Evolutionary conservation across 2,329 filamentous ascomycete genomes (phyloP), one percentile per base, ranked within the genome.

Genomic region (Cercospora nicotianae): DNA sequence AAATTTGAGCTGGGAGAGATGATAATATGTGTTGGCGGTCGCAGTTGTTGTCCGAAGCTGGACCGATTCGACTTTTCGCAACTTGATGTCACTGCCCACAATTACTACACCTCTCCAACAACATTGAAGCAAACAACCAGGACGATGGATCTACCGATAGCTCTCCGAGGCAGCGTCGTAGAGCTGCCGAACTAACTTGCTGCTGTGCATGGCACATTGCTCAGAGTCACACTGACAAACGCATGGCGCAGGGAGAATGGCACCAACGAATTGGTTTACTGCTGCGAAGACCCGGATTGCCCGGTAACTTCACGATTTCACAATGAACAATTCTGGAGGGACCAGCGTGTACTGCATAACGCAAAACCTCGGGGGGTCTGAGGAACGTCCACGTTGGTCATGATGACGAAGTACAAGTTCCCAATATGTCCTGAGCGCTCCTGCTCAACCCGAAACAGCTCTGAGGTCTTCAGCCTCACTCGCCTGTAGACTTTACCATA

Each of bases 401-500:
- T 39, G 36, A 48, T 51, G 60, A 51, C 45, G 60, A 30, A 30
- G 39, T 13, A 62, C 39, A 62, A 62, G 23, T 51, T 51, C 42
- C 60, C 60, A 26, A 62, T 62, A 26, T 18, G 39, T 62, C 8
- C 23, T 48, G 39, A n/a, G 23, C 18, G n/a, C 39, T 18, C 39
- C 45, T 63, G 18, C 23, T 30, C 18, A 13, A 12, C n/a, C 31
- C 31, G 45, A 53, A 63, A 26, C 28, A 48, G 42, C 23, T 20
- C 10, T 23, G 23, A 55, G 18, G 48, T 36, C n/a, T 26, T 36
- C 61, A 51, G 13, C 60, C 48, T 18, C 26, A 39, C 48, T 63
- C 61, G 61, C 61, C 45, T 63, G 45, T 53, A 57, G 20, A 55
- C 45, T 63, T 63, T 48, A 48, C 48, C 26, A 33, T 31, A 16